Evolutionary conservation across 2,329 filamentous ascomycete genomes (phyloP), one percentile per base, ranked within the genome.

Genomic region (Pseudogymnoascus sp.): DNA sequence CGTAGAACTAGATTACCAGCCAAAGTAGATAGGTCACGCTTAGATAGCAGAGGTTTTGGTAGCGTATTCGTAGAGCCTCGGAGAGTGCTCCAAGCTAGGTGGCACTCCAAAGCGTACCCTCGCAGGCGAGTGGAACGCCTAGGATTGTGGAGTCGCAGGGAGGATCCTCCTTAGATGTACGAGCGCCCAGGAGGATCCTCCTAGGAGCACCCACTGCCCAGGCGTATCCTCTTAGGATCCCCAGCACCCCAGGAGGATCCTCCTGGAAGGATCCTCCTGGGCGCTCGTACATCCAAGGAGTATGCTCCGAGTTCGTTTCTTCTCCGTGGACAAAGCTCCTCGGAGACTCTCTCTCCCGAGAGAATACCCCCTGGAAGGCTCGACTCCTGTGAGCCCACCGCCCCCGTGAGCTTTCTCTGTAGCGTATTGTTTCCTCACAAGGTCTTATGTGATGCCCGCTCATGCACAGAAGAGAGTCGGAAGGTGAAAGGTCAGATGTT

Each of bases 1-100:
- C 36, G 60, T 65, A 56, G 56, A 66, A 66, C 63, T 64, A 40
- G 42, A 65, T 61, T 66, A 65, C 65, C 46, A 66, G 62, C 56
- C 60, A 62, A 64, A 49, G 49, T 42, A 64, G 53, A 28, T 38
- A 38, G 36, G 36, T 38, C 14, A 38, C 36, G 36, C 36, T n/a
- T 38, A 38, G 36, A 38, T 38, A 40, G 40, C 8, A 1, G 16
- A 21, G 16, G 38, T 38, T 38, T 38, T 38, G 8, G 38, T 42
- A 42, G 38, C n/a, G 16, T 42, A 42, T 42, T 16, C 21, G 16
- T 42, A 42, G 16, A 38, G 37, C 37, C 7, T 21, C 1, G 3
- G 9, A 43, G 40, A 43, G 40, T 43, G 40, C 40, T 43, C 18
- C 40, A 14, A 43, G 40, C 40, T 43, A 3, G 18, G 18, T 43